These are phyloP conservation scores for Erodium maritimum DNA, from an alignment of 345 rosid genomes.

Conservation along the genomic window DNA sequence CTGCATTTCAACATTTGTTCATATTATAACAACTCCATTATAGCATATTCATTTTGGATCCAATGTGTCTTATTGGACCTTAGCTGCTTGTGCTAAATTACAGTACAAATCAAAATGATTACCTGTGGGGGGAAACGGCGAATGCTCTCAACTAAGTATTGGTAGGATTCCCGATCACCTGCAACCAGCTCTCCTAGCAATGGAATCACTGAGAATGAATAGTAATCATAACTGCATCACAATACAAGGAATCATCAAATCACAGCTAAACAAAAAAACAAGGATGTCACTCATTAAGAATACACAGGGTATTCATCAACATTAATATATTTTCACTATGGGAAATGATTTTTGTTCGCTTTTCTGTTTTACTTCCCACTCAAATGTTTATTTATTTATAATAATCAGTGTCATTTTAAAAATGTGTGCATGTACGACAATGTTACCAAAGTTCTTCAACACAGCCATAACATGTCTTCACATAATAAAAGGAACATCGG, in stretches of 20 bases:
- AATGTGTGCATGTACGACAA: neutral
- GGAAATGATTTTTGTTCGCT: neutral
- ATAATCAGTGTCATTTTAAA: neutral
- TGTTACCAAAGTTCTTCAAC: neutral
- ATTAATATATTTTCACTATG: neutral
- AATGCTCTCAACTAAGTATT: slow-evolving; percentile 86
- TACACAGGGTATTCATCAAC: neutral
- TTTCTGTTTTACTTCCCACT: neutral
- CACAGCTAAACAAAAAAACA: neutral
- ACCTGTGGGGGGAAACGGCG: slow-evolving; percentile 95
- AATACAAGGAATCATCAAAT: neutral
- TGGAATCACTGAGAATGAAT: slow-evolving; percentile 81
- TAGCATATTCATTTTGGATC: too few species aligned
- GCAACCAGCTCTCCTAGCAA: slow-evolving; percentile 70
- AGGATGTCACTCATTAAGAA: neutral
- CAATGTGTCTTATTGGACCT: neutral
- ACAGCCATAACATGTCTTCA: too few species aligned
- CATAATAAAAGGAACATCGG: too few species aligned
- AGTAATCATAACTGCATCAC: slow-evolving; percentile 62
- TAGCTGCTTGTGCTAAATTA: neutral
- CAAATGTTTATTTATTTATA: neutral
- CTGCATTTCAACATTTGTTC: slow-evolving; percentile 19
- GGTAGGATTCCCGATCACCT: slow-evolving; percentile 74
- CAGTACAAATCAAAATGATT: neutral
- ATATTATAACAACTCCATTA: too few species aligned